Evolutionary conservation across 345 rosid species (phyloP).

Genomic region (Melaleuca alternifolia): DNA sequence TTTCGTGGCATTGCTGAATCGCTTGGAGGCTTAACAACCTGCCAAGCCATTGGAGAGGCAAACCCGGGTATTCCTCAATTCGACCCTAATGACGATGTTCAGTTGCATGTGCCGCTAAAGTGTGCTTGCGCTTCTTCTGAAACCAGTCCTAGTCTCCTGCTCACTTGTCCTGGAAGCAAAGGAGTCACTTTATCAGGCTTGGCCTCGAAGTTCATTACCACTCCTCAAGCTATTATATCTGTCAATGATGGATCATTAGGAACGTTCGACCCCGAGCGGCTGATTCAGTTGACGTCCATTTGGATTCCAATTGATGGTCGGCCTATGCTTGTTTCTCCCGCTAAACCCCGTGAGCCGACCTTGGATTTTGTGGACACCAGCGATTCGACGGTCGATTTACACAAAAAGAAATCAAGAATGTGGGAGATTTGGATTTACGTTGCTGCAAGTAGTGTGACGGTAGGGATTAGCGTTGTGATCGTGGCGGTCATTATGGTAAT

Average conservation of each 20-base stretch:
- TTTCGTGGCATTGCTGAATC: slow-evolving; percentile 49
- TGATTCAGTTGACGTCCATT: slow-evolving; percentile 40
- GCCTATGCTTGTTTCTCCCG: slow-evolving; percentile 26
- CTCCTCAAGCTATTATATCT: slow-evolving; percentile 47
- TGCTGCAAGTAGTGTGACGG: slow-evolving; percentile 36
- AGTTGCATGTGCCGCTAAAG: slow-evolving; percentile 38
- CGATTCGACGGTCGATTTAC: slow-evolving; percentile 13
- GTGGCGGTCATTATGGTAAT: slow-evolving; percentile 37
- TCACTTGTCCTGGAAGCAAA: slow-evolving; percentile 51
- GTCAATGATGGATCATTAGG: slow-evolving; percentile 37
- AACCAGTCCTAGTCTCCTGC: slow-evolving; percentile 16
- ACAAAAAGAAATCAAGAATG: slow-evolving; percentile 28
- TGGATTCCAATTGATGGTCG: slow-evolving; percentile 46
- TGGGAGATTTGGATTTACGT: slow-evolving; percentile 36
- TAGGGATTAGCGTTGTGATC: slow-evolving; percentile 46
- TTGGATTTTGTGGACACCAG: slow-evolving; percentile 13
- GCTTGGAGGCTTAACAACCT: slow-evolving; percentile 61
- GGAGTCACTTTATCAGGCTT: slow-evolving; percentile 47
- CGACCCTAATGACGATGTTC: slow-evolving; percentile 28
- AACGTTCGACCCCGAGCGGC: slow-evolving; percentile 18
- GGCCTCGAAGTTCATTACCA: slow-evolving; percentile 50
- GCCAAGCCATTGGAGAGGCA: slow-evolving; percentile 41
- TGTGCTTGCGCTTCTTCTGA: slow-evolving; percentile 51
- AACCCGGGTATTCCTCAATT: slow-evolving; percentile 40
- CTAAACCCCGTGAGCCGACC: slow-evolving; percentile 26